Percentiles rank a stretch among this genome's conserved stretches.
Evolutionary conservation across 805 yeast genomes (phyloP).

Genomic region (Wickerhamiella musiphila): DNA sequence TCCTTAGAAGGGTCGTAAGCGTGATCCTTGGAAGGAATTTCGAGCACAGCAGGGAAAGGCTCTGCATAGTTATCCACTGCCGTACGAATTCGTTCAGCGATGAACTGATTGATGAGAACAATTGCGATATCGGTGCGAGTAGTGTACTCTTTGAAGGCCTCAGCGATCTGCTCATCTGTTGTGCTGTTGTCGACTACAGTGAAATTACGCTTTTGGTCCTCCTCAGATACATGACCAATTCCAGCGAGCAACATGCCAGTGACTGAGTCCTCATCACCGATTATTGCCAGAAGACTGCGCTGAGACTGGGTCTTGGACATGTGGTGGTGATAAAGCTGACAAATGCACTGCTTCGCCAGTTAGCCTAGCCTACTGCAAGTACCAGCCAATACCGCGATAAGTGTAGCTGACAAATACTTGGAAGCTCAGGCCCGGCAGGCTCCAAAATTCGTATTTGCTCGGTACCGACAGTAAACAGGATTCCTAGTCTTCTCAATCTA

Average conservation of each 20-base stretch:
- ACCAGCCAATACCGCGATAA: no score
- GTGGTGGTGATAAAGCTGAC: no score
- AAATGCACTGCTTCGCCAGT: no score
- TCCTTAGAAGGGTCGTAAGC: slow-evolving; percentile 99
- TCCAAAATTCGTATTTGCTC: background rate
- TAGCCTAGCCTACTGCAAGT: no score
- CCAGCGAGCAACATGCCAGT: slow-evolving; percentile 95
- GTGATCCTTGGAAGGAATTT: slow-evolving; percentile 95
- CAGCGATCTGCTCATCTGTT: slow-evolving; percentile 52
- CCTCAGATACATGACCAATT: slow-evolving; percentile 60
- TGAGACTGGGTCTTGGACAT: slow-evolving; percentile 32
- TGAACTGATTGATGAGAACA: slow-evolving; percentile 78
- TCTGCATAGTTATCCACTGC: slow-evolving; percentile 67
- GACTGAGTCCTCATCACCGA: slow-evolving; percentile 95
- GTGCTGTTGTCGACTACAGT: slow-evolving; percentile 70
- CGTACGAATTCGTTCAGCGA: slow-evolving; percentile 78
- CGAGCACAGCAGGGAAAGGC: slow-evolving; percentile 92
- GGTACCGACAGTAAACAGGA: background rate
- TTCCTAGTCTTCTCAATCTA: no score
- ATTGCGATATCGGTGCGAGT: slow-evolving; percentile 83
- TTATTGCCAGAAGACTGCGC: slow-evolving; percentile 75
- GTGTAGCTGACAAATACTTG: no score
- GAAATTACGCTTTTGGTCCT: slow-evolving; percentile 56
- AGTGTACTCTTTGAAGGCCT: slow-evolving; percentile 62
- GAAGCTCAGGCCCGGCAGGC: background rate